Base-by-base conservation (phyloP, 805 yeast species). In the Hanseniaspora mollemarum region DNA sequence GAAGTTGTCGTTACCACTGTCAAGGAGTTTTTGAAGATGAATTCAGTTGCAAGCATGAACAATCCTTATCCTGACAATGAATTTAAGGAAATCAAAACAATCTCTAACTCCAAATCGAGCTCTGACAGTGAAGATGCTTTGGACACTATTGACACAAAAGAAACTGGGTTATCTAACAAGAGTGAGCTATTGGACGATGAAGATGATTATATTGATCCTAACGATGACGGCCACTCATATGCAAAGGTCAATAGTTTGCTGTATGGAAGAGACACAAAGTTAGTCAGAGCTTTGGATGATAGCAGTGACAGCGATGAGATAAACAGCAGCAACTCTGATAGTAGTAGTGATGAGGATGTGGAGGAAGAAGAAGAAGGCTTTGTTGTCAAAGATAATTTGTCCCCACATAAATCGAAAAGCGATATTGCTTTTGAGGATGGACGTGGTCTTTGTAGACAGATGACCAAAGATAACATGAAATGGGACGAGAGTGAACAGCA, bases 221-320 rank as follows among this genome's bases (percentile, higher is more conserved):
- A 83, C 59, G 90, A 83, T 62, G 90, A 83, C 59, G 90, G 90
- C 0, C 78, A 76, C 60, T 79, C 85, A 1, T 83, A 83, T 62
- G 77, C 78, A 49, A 80, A 77, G 60, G 70, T 10, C 10, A 29
- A 33, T 5, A 39, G 43, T 19, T 22, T 39, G n/a, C 16, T 35
- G 28, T 43, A 57, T 46, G 55, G 54, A 9, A 54, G 55, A 18
- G 56, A 57, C 22, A 55, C 54, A 15, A 56, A 56, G 15, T 22
- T 41, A 22, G 50, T 46, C 18, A 22, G 32, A 16, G 51, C 55
- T 10, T 1, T 46, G 13, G 44, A 38, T 10, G 56, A 55, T 26
- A 59, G 56, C 4, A 55, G 57, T 15, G 59, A 58, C 16, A 49
- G 46, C 2, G 59, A 55, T 15, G 63, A 56, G 19, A 55, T 57